A percentile compares a stretch with the other conserved stretches of the same genome.
phyloP scores from a whole-genome alignment of 768 basidiomycete genomes.

The Suillus discolor region DNA sequence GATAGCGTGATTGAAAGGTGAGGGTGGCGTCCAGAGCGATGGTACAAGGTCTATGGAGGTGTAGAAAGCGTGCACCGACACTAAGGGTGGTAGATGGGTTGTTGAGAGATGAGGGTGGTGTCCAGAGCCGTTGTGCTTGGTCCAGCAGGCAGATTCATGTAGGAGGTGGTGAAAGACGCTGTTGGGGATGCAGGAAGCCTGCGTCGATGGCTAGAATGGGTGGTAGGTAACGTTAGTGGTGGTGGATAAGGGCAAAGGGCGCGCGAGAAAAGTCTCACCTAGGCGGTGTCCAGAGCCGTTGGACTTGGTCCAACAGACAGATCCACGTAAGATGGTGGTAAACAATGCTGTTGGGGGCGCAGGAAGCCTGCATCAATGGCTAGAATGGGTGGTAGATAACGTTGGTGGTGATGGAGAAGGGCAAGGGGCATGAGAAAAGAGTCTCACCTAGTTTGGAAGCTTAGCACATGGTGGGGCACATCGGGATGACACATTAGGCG shows the following conservation, averaged over 20 bases:
- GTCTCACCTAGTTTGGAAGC: too few species aligned
- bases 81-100: too few species aligned
- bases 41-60: too few species aligned
- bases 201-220: neutral
- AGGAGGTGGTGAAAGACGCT: neutral
- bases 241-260: neutral
- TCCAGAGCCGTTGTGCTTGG: too few species aligned
- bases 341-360: neutral
- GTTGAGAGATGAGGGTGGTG: too few species aligned
- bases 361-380: neutral
- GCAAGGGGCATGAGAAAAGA: neutral
- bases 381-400: neutral
- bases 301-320: neutral
- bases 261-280: neutral
- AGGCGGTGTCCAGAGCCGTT: too few species aligned
- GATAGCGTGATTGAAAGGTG: too few species aligned
- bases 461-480: too few species aligned
- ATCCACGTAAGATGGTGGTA: neutral
- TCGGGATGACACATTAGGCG: too few species aligned
- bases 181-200: neutral
- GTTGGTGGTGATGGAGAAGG: neutral
- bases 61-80: too few species aligned
- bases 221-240: neutral
- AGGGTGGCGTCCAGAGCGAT: too few species aligned
- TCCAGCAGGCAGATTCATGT: neutral